Evolutionary conservation across 768 basidiomycete genomes (phyloP).

Genomic region (Mycena floridula): DNA sequence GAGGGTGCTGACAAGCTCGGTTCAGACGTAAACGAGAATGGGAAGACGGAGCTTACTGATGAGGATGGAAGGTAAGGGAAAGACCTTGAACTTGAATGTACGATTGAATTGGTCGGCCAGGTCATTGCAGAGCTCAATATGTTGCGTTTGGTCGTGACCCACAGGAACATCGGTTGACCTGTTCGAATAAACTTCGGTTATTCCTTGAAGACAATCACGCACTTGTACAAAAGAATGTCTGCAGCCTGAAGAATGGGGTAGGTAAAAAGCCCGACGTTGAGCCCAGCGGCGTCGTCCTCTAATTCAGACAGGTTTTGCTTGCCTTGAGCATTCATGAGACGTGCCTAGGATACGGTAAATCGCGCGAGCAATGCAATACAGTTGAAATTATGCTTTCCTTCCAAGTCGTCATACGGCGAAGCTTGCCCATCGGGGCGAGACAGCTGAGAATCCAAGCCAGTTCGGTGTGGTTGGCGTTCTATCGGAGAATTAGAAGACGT

Average conservation of each 20-base stretch:
- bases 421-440: constrained; percentile 69
- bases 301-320: constrained; percentile 68
- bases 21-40: constrained; percentile 17
- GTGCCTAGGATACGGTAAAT: constrained; percentile 20
- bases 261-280: constrained; percentile 83
- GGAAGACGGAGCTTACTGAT: constrained; percentile 68
- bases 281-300: constrained; percentile 64
- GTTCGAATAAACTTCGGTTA: constrained; percentile 7
- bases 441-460: constrained; percentile 89
- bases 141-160: constrained; percentile 95
- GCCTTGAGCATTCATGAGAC: constrained; percentile 74
- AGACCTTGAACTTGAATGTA: constrained; percentile 51
- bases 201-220: constrained; percentile 14
- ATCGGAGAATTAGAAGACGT: neutral
- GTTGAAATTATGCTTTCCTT: constrained; percentile 50
- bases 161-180: constrained; percentile 94
- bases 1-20: constrained; percentile 51
- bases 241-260: constrained; percentile 94
- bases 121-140: constrained; percentile 84
- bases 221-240: constrained; percentile 86
- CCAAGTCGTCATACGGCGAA: constrained; percentile 95
- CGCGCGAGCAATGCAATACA: neutral
- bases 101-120: constrained; percentile 81
- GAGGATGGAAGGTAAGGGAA: constrained; percentile 67
- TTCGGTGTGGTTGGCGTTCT: constrained; percentile 85